Evolutionary conservation across 768 basidiomycete genomes (phyloP).

Genomic region (Amanita subjunquillea): DNA sequence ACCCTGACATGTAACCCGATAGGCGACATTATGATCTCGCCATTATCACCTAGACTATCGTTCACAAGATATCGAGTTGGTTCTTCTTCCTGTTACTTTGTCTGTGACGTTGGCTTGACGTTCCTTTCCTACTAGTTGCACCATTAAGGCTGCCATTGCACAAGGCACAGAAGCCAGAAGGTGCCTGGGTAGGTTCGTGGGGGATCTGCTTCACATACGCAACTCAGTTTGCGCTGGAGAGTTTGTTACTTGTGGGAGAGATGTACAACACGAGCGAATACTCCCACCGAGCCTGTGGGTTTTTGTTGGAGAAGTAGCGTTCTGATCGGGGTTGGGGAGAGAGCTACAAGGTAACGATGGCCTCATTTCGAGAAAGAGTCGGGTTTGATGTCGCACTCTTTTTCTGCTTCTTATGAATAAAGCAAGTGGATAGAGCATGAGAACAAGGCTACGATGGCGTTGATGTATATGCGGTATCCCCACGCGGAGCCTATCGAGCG

Average conservation of each 20-base stretch:
- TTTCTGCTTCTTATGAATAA: constrained; percentile 56
- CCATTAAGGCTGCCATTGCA: constrained; percentile 75
- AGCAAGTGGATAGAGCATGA: constrained; percentile 74
- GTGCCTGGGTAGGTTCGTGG: constrained; percentile 95
- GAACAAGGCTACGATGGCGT: constrained; percentile 85
- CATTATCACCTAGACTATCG: constrained; percentile 80
- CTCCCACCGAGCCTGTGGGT: constrained; percentile 71
- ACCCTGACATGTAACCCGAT: not conserved
- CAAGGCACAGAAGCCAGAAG: constrained; percentile 65
- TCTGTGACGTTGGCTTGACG: constrained; percentile 1
- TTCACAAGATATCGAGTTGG: constrained; percentile 64
- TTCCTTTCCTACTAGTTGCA: constrained; percentile 30
- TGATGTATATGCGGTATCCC: constrained; percentile 88
- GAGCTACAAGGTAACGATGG: constrained; percentile 67
- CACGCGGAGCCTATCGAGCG: constrained; percentile 68
- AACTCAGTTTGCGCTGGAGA: constrained; percentile 92
- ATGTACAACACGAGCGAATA: constrained; percentile 65
- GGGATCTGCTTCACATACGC: constrained; percentile 98
- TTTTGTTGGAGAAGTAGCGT: constrained; percentile 75
- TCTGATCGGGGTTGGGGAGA: constrained; percentile 97
- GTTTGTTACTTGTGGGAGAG: constrained; percentile 82
- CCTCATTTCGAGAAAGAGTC: not conserved
- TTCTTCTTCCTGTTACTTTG: constrained; percentile 1
- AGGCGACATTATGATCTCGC: constrained; percentile 95
- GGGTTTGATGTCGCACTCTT: no score